Evolutionary conservation across 495 filamentous ascomycete species (phyloP).

Genomic region (Aspergillus asperescens): DNA sequence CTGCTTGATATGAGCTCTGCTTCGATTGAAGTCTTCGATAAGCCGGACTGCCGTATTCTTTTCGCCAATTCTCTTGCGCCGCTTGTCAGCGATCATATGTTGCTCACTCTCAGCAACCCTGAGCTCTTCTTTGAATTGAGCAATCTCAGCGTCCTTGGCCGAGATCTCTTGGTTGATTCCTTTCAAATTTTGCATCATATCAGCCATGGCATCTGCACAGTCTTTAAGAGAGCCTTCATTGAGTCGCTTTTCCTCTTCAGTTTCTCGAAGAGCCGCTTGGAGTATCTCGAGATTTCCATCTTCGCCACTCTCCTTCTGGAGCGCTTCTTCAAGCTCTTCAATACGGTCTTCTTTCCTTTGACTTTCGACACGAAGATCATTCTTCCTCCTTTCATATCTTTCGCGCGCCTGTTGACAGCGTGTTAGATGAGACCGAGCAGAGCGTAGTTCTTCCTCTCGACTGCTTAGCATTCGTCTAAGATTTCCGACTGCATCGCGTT

Average conservation of each 20-base stretch:
- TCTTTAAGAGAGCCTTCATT: constrained; percentile 50
- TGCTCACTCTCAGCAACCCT: constrained; percentile 56
- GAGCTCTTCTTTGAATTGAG: constrained; percentile 37
- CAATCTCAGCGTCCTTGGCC: constrained; percentile 36
- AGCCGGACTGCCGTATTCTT: constrained; percentile 60
- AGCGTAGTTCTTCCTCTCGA: constrained; percentile 30
- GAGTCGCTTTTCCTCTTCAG: constrained; percentile 43
- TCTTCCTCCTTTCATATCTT: constrained; percentile 39
- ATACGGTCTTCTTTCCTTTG: constrained; percentile 56
- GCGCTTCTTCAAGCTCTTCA: constrained; percentile 52
- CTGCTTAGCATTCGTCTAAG: constrained; percentile 36
- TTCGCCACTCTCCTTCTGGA: constrained; percentile 54
- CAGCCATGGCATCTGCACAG: constrained; percentile 45
- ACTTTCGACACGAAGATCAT: constrained; percentile 47
- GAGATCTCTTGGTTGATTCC: constrained; percentile 37
- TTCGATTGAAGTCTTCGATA: constrained; percentile 45
- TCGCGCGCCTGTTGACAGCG: constrained; percentile 39
- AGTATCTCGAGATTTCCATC: constrained; percentile 59
- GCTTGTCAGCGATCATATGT: constrained; percentile 42
- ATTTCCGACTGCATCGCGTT: constrained; percentile 40
- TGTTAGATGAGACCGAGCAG: constrained; percentile 27
- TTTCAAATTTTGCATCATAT: constrained; percentile 39
- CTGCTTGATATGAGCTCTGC: constrained; percentile 40
- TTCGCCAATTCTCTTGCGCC: constrained; percentile 50
- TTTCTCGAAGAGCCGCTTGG: constrained; percentile 47